Evolutionary conservation across 176 grass and related monocot species (phyloP).

Genomic region (Oropetium thomaeum): DNA sequence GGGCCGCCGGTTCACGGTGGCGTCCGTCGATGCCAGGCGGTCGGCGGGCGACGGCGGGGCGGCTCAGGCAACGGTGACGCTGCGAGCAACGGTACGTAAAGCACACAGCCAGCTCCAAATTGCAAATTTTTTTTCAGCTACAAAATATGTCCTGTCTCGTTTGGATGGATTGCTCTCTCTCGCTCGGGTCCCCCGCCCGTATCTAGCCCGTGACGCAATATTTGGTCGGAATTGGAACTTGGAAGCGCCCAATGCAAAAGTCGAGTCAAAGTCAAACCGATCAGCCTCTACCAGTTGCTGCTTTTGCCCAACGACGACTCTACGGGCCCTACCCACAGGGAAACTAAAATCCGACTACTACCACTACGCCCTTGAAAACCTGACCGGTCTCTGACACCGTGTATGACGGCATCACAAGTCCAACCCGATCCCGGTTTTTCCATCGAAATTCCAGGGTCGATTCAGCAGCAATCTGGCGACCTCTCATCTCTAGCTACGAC

Average conservation of each 20-base stretch:
- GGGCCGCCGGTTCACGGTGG: constrained; percentile 22
- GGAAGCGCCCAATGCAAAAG: not conserved
- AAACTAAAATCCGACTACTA: constrained; percentile 6
- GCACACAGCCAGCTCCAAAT: not conserved
- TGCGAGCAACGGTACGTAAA: constrained; percentile 39
- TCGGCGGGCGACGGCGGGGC: not conserved
- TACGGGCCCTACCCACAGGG: not conserved
- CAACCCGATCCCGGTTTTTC: not conserved
- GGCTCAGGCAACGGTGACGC: constrained; percentile 29
- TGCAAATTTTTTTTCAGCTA: not conserved
- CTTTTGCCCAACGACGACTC: constrained; percentile 5
- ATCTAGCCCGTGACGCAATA: not conserved
- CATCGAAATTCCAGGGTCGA: not conserved
- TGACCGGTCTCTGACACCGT: constrained; percentile 19
- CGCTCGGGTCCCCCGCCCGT: not conserved
- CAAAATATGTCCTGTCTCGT: not conserved
- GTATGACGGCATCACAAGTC: not conserved
- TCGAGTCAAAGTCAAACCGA: constrained; percentile 24
- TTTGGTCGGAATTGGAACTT: no score
- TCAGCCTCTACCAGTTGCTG: not conserved
- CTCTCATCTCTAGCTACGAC: not conserved
- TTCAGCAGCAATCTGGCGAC: not conserved
- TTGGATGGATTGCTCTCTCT: no score
- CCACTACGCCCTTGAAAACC: not conserved
- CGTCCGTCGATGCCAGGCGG: constrained; percentile 20